phyloP scores from a whole-genome alignment of 805 yeast genomes.

The Maudiozyma turicensis region DNA sequence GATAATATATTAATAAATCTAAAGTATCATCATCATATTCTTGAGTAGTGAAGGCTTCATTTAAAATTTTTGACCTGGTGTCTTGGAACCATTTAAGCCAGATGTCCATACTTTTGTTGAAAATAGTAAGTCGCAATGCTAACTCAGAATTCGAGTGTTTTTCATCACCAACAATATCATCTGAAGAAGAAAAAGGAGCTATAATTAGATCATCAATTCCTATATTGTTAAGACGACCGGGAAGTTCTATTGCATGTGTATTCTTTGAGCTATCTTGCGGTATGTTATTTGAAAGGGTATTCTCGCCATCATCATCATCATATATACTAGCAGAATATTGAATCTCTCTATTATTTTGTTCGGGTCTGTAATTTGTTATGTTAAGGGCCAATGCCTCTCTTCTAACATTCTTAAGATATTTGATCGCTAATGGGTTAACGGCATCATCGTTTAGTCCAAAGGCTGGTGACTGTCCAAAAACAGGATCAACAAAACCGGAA shows the following conservation, averaged over 20 bases:
- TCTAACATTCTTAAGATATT: constrained; percentile 20
- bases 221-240: background rate
- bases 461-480: constrained; percentile 25
- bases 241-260: no score
- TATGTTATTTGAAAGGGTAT: background rate
- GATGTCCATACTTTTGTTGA: constrained; percentile 2
- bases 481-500: constrained; percentile 11
- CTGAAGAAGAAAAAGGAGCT: background rate
- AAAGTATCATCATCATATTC: constrained; percentile 14
- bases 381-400: constrained; percentile 22
- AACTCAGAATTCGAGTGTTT: background rate
- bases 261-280: background rate
- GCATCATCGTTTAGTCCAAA: constrained; percentile 17
- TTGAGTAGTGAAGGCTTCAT: constrained; percentile 6
- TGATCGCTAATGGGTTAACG: constrained; percentile 21
- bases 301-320: constrained; percentile 18
- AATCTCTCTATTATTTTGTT: background rate
- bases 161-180: background rate
- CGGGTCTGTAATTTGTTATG: constrained; percentile 1
- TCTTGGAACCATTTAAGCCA: constrained; percentile 14
- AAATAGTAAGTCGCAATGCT: background rate
- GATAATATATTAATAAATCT: constrained; percentile 13
- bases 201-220: background rate
- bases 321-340: constrained; percentile 17
- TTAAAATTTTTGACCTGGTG: constrained; percentile 1